Evolutionary conservation across 176 grass and related monocot species (phyloP), one percentile per base, ranked within the genome.

Genomic region (Metroxylon sagu): DNA sequence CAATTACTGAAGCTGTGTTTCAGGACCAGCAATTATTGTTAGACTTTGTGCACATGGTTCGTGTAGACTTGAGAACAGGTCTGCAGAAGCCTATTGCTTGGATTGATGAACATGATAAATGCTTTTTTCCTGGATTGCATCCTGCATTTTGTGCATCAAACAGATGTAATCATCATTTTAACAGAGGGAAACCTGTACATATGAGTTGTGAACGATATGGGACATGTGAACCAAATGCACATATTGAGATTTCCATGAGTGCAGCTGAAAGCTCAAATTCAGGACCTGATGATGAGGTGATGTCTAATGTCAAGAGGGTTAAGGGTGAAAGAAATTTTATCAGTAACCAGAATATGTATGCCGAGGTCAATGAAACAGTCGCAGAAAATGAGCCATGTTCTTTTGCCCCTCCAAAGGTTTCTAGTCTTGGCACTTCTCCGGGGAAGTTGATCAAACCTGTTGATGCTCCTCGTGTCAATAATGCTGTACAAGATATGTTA

Each of bases 191-290:
- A 27, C 60, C 60, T 26, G 71, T 54, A 5, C 69, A 88, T 30
- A 14, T 76, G 54, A 55, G 26, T 51, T 77, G 59, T 52, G 66
- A 73, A 56, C 83, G 66, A 69, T 77, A 79, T 66, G 76, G 64
- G 18, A 48, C 60, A 56, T 50, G 5, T 63, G 72, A 76, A 73
- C 70, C 28, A 15, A 71, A 79, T 79, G 63, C 4, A 16, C 54
- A 59, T 29, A 57, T 72, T 15, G 54, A 74, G 74, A 48, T 66
- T 52, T 59, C 88, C 16, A 73, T 79, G 71, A 89, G 82, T 59
- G 89, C 79, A 43, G 84, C 82, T 16, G 88, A 93, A 80, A 98
- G 94, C 64, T 89, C 88, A 48, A 89, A 88, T 66, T 89, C 84
- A 5, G 84, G 78, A 30, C 75, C 82, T 26, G 77, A 77, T 82